phyloP scores from a whole-genome alignment of 768 basidiomycete species.

The Auriscalpium vulgare region DNA sequence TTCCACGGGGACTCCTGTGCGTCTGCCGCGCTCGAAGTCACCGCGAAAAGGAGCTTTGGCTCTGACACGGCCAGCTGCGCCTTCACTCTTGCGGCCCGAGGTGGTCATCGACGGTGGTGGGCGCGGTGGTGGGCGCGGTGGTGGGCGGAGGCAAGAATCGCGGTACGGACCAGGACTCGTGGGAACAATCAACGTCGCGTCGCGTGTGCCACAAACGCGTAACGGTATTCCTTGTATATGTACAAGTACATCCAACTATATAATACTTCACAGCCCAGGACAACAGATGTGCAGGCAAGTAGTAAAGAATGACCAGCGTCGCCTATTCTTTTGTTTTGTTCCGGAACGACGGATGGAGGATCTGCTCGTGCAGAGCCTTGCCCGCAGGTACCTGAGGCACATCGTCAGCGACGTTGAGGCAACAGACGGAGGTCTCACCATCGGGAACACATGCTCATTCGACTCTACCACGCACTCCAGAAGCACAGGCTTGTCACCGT shows the following conservation, averaged over 20 bases:
- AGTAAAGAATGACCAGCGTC: neutral
- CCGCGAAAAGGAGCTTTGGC: slow-evolving; percentile 69
- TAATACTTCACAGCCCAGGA: too few relatives aligned
- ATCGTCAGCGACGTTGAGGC: slow-evolving; percentile 11
- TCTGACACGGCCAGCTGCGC: slow-evolving; percentile 51
- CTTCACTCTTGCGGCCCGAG: slow-evolving; percentile 27
- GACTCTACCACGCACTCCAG: slow-evolving; percentile 85
- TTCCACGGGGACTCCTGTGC: slow-evolving; percentile 63
- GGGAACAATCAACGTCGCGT: slow-evolving; percentile 10
- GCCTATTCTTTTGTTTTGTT: slow-evolving; percentile 4
- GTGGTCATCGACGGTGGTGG: slow-evolving; percentile 19
- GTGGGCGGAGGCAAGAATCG: neutral
- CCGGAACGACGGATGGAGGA: slow-evolving; percentile 53
- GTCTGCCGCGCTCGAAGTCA: slow-evolving; percentile 71
- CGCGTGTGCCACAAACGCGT: neutral
- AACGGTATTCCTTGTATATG: too few relatives aligned
- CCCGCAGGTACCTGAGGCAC: slow-evolving; percentile 74
- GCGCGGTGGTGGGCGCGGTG: too few relatives aligned
- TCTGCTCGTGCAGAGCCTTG: slow-evolving; percentile 88
- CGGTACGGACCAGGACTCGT: neutral
- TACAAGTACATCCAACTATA: too few relatives aligned
- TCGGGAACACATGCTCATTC: slow-evolving; percentile 86
- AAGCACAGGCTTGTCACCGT: slow-evolving; percentile 76
- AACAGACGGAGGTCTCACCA: slow-evolving; percentile 42
- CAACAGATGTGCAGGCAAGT: too few relatives aligned